Evolutionary conservation across 106 monocot genomes (phyloP).

Genomic region (Narthecium ossifragum): DNA sequence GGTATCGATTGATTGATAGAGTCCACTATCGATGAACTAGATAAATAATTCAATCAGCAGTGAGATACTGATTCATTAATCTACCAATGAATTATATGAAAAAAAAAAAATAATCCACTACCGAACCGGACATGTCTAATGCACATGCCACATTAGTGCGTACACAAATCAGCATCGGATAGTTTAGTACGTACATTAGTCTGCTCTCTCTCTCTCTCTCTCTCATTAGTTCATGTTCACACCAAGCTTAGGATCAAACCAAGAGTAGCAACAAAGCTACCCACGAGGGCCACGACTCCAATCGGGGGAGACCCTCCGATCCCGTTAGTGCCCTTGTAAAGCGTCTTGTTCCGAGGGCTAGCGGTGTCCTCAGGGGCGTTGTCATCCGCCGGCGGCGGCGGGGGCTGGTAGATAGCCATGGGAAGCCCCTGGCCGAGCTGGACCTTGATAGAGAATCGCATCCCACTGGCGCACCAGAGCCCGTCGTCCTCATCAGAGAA

Average conservation of each 20-base stretch:
- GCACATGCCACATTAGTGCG: too few species aligned
- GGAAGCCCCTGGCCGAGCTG: slow-evolving; percentile 46
- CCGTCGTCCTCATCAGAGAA: slow-evolving; percentile 61
- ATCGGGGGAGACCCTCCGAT: not conserved
- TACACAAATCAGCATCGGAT: too few species aligned
- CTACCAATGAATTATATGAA: too few species aligned
- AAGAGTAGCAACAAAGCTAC: not conserved
- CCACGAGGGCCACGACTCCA: not conserved
- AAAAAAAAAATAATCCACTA: too few species aligned
- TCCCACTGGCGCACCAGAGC: slow-evolving; percentile 51
- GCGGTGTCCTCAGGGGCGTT: not conserved
- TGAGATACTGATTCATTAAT: too few species aligned
- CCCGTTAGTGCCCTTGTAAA: not conserved
- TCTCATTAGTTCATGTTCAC: not conserved
- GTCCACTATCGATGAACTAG: too few species aligned
- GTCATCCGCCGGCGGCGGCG: slow-evolving; percentile 18
- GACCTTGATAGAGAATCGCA: slow-evolving; percentile 65
- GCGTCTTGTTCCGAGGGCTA: slow-evolving; percentile 13
- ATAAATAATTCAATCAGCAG: too few species aligned
- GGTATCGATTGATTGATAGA: too few species aligned
- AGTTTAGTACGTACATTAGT: too few species aligned
- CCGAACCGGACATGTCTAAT: too few species aligned
- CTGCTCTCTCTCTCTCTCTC: not conserved
- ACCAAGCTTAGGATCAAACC: not conserved
- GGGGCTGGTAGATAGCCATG: slow-evolving; percentile 29